Percentiles rank a stretch among this genome's conserved stretches.
Conservation (phyloP, 208 protist genomes). For the Leptomonas seymouri region DNA sequence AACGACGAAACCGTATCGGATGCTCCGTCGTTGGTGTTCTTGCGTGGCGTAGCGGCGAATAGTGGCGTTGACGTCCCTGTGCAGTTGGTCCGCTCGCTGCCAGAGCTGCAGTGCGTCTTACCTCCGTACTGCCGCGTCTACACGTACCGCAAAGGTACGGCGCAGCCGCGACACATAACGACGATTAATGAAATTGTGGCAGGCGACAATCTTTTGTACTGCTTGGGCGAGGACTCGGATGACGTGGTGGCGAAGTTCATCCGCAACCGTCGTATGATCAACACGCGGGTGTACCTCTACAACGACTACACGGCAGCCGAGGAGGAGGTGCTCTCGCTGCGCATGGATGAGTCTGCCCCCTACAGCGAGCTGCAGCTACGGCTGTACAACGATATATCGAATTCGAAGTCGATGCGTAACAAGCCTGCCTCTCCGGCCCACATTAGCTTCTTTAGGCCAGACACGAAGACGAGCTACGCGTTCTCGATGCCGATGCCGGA, state of each 20-base stretch:
- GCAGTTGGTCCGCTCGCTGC: slow-evolving; percentile 15
- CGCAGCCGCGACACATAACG: slow-evolving; percentile 5
- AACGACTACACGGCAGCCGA: slow-evolving; percentile 27
- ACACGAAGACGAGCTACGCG: slow-evolving; percentile 17
- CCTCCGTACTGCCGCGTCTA: slow-evolving; percentile 17
- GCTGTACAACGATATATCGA: slow-evolving; percentile 26
- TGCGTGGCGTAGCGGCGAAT: slow-evolving; percentile 10
- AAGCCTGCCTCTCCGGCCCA: slow-evolving; percentile 24
- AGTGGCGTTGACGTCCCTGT: slow-evolving; percentile 11
- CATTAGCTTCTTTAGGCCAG: slow-evolving; percentile 42
- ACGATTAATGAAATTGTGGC: slow-evolving; percentile 10
- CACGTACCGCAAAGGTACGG: slow-evolving; percentile 6
- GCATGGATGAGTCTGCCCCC: slow-evolving; percentile 22
- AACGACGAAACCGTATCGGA: neutral
- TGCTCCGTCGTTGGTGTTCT: slow-evolving; percentile 4
- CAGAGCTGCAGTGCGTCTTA: slow-evolving; percentile 17
- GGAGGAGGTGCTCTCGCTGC: slow-evolving; percentile 26
- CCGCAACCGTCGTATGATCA: slow-evolving; percentile 22
- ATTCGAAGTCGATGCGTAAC: slow-evolving; percentile 3
- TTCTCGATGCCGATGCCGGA: slow-evolving; percentile 21
- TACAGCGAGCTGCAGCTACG: slow-evolving; percentile 33
- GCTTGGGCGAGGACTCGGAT: neutral
- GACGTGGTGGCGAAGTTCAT: slow-evolving; percentile 22
- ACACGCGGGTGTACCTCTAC: slow-evolving; percentile 39
- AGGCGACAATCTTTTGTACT: slow-evolving; percentile 38